Percentiles rank a stretch among this genome's conserved stretches.
phyloP scores from a whole-genome alignment of 257 asterid species.

The Primulina eburnea region DNA sequence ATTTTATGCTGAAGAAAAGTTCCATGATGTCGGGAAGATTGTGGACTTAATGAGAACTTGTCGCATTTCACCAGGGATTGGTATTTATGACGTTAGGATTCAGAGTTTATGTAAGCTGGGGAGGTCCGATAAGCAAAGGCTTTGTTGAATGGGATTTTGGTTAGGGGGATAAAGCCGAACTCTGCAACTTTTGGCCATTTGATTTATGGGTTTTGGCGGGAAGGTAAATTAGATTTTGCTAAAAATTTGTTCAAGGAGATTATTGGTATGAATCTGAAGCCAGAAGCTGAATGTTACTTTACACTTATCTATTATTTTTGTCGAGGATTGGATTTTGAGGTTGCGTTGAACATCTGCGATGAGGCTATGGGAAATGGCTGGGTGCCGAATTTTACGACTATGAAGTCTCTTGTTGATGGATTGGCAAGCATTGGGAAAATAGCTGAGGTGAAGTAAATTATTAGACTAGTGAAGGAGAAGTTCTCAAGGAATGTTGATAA shows the following conservation, averaged over 20 bases:
- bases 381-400: constrained; percentile 63
- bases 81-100: constrained; percentile 62
- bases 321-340: constrained; percentile 52
- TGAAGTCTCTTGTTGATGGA: constrained; percentile 73
- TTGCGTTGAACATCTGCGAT: constrained; percentile 43
- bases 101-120: constrained; percentile 66
- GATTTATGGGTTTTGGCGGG: constrained; percentile 67
- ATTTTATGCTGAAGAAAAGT: constrained; percentile 60
- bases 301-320: constrained; percentile 64
- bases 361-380: constrained; percentile 58
- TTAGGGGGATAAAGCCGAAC: constrained; percentile 56
- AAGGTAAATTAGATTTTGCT: constrained; percentile 59
- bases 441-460: too few relatives aligned
- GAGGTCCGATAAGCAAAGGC: constrained; percentile 75
- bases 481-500: too few relatives aligned
- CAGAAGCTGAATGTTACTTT: constrained; percentile 55
- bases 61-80: constrained; percentile 41
- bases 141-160: constrained; percentile 56
- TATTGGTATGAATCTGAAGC: constrained; percentile 43
- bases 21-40: constrained; percentile 61
- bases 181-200: constrained; percentile 48
- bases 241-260: constrained; percentile 52
- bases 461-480: too few relatives aligned
- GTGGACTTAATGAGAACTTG: constrained; percentile 55
- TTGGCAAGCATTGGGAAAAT: constrained; percentile 38